Evolutionary conservation across 1,139 yeast genomes (phyloP), one percentile per base, ranked within the genome.

Genomic region (Yamadazyma diddensiae): DNA sequence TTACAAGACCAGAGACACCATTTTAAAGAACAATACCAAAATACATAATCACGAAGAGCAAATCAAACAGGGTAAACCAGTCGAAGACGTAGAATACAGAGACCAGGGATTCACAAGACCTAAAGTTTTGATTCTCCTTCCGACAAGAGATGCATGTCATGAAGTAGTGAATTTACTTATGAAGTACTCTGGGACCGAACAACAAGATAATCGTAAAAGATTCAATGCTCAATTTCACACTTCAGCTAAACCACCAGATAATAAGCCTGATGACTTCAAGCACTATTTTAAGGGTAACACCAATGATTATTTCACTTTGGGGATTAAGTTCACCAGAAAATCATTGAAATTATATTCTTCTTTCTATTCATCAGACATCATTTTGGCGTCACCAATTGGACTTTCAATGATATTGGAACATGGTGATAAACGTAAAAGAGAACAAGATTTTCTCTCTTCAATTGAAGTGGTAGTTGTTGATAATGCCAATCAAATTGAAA

Each of bases 31-130:
- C 57, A 85, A 82, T 43, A 72, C 73, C 28, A 79, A 76, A 47
- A 57, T 82, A 30, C 62, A 67, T 17, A 52, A 59, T 10, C 65
- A 65, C 29, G 58, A 62, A 35, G 82, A 68, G 47, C 65, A 62
- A 42, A 51, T 64, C 21, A 61, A 66, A 30, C 53, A 55, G 19
- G 78, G 78, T 1, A 47, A 52, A 23, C 52, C 44, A 19, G 53
- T 60, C n/a, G 65, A 62, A 9, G 79, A 71, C 37, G 59, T 59
- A 4, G 96, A 87, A 48, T 69, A 73, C 39, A 65, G 94, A 38
- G 98, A 92, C 55, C 98, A 92, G 57, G 97, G 98, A 11, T 94
- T 88, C 52, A 90, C 97, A 0, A 72, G 97, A 40, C 95, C 98
- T 1, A 90, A 88, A 51, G 90, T 83, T 2, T 64, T 92, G 36